phyloP scores from a whole-genome alignment of 1,284 basidiomycete species.

The Heterobasidion annosum region DNA sequence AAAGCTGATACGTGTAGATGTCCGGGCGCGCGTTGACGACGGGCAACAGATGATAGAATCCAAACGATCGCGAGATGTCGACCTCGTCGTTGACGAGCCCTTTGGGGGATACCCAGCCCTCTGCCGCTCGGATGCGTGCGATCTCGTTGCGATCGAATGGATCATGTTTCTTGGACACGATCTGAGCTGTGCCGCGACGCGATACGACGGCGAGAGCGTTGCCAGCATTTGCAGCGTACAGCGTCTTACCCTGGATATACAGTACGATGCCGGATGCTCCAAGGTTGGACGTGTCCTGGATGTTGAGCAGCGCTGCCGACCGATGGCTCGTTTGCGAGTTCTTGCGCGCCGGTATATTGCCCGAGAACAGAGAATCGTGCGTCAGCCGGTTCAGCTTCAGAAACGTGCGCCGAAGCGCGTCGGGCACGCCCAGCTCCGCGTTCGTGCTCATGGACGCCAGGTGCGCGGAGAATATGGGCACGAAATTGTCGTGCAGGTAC shows the following conservation, averaged over 20 bases:
- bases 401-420: conserved; percentile 83
- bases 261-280: conserved; percentile 86
- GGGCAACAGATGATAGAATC: conserved; percentile 87
- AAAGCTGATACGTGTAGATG: conserved; percentile 62
- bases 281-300: conserved; percentile 34
- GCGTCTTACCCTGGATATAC: conserved; percentile 75
- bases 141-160: conserved; percentile 88
- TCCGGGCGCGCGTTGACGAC: conserved; percentile 89
- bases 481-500: conserved; percentile 77
- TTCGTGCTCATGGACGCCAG: conserved; percentile 41
- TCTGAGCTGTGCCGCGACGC: conserved; percentile 67
- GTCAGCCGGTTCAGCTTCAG: conserved; percentile 75
- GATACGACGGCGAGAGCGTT: conserved; percentile 88
- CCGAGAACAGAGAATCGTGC: conserved; percentile 52
- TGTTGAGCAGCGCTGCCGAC: conserved; percentile 21
- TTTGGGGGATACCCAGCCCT: conserved; percentile 95
- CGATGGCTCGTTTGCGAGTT: conserved; percentile 56
- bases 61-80: conserved; percentile 89
- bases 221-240: conserved; percentile 90
- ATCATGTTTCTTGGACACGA: conserved; percentile 81
- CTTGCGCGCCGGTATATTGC: conserved; percentile 42
- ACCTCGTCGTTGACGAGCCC: conserved; percentile 91
- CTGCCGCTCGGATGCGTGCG: conserved; percentile 80
- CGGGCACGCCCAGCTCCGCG: conserved; percentile 49
- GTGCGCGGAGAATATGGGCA: conserved; percentile 50